Percentiles rank a stretch among this genome's conserved stretches.
Conservation (phyloP, 83 land plant genomes). For the Thuja plicata region DNA sequence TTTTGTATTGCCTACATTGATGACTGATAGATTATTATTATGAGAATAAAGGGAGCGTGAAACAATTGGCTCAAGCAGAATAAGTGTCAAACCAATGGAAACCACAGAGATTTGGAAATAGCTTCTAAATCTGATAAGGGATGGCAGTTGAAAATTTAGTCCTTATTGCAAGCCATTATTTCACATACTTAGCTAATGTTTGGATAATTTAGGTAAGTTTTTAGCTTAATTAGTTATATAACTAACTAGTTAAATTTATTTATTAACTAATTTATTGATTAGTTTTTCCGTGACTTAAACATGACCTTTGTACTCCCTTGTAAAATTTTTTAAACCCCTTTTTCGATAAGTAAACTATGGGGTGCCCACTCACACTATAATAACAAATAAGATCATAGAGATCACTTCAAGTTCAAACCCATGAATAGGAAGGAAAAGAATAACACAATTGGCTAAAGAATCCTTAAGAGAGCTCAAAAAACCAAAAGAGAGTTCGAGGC, state of each 20-base stretch:
- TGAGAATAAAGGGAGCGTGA: neutral
- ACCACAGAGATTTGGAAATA: neutral
- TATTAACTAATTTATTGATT: neutral
- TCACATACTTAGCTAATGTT: neutral
- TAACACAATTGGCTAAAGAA: no score
- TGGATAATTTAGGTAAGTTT: neutral
- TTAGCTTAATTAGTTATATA: neutral
- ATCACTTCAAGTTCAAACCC: no score
- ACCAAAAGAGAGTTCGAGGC: no score
- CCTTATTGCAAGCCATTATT: neutral
- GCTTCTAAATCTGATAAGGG: neutral
- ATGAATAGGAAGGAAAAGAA: no score
- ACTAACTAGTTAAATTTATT: no score
- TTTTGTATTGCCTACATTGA: neutral
- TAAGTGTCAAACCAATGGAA: neutral
- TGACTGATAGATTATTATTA: neutral
- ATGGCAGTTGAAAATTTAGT: neutral
- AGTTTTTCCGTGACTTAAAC: neutral
- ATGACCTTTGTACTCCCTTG: neutral
- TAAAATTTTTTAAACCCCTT: no score
- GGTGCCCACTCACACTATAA: no score
- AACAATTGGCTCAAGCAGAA: neutral
- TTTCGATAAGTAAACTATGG: no score
- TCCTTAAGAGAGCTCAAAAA: no score
- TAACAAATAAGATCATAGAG: no score